Base-by-base conservation (phyloP, 352 stramenopile species). In the Lagenidium sp. region DNA sequence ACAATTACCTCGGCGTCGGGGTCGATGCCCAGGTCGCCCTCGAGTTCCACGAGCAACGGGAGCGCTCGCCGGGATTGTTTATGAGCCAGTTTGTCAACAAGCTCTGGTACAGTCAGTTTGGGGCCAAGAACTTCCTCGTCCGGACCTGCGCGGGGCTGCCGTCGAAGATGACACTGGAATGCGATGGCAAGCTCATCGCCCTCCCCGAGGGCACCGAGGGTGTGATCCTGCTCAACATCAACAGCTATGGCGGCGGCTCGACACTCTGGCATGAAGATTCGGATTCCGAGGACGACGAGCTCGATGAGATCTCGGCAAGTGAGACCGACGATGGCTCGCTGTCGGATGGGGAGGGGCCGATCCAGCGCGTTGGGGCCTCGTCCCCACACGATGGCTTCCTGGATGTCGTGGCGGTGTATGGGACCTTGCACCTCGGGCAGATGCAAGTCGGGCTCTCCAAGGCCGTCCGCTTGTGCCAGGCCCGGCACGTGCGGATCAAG, bases 401-500 rank as follows among this genome's bases (percentile, higher is more conserved):
- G 39, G 93, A 97, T 43, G 81, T 98, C 16, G 89, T 97, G 6
- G 91, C 89, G 2, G 79, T 97, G 40, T 94, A 95, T 39, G 89
- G 90, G 40, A 91, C 82, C 4, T 79, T 98, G 29, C 89, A 97
- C 57, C 65, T 98, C 3, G 93, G 93, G 8, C 90, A 98, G 58
- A 96, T 97, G 63, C 87, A 96, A 44, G 92, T 92, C 41, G 79
- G 79, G 1, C 52, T 92, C 13, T 89, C 76, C 22, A 85, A 85
- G 42, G 79, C 79, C 1, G 73, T 89, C 25, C 79, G 79, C 8
- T 47, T 92, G 7, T 86, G 79, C 26, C 79, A 92, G 35, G 69
- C 69, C 11, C 85, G 82, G 44, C 60, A 68, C 2, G 55, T 89
- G 16, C 65, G 62, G 32, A 53, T 92, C 29, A 56, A 50, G 0